phyloP scores from a whole-genome alignment of 768 basidiomycete species.

The Amanita rubescens region DNA sequence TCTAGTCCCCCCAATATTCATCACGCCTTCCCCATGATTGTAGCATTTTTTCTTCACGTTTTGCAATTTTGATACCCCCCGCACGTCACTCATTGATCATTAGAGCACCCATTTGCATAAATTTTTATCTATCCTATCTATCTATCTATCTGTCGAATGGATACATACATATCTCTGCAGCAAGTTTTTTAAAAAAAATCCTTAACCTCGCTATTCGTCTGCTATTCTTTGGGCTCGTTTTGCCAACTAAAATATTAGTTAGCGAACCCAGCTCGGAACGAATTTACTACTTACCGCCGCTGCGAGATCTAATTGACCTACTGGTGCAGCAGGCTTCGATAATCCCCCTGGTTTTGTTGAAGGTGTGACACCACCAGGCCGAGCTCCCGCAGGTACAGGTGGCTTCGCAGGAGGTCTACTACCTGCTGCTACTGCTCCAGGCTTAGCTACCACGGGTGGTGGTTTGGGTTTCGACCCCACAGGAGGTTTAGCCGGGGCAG shows the following conservation, averaged over 20 bases:
- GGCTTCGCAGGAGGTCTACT: constrained; percentile 50
- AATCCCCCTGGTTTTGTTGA: constrained; percentile 33
- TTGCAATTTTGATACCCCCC: constrained; percentile 4
- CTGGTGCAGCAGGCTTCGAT: constrained; percentile 33
- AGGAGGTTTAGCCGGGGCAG: constrained; percentile 52
- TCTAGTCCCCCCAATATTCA: constrained; percentile 2
- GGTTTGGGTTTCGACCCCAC: constrained; percentile 61
- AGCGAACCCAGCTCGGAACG: not conserved
- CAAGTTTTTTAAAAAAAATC: too few relatives aligned
- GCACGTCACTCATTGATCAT: constrained; percentile 6
- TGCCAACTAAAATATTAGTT: constrained; percentile 51
- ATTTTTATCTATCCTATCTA: constrained; percentile 4
- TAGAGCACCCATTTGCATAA: constrained; percentile 8
- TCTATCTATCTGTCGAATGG: constrained; percentile 3
- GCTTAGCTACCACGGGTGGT: constrained; percentile 50
- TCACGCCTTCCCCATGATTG: constrained; percentile 4
- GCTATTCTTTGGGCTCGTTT: constrained; percentile 65
- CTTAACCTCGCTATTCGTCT: constrained; percentile 37
- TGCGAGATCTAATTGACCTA: constrained; percentile 72
- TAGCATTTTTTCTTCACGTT: not conserved
- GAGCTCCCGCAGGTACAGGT: constrained; percentile 49
- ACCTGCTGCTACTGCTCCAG: constrained; percentile 29
- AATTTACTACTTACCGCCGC: constrained; percentile 67
- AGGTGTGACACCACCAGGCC: constrained; percentile 37
- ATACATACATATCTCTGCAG: too few relatives aligned